These are phyloP conservation scores for Metschnikowia borealis DNA, from an alignment of 805 yeast species.

Conservation along the genomic window DNA sequence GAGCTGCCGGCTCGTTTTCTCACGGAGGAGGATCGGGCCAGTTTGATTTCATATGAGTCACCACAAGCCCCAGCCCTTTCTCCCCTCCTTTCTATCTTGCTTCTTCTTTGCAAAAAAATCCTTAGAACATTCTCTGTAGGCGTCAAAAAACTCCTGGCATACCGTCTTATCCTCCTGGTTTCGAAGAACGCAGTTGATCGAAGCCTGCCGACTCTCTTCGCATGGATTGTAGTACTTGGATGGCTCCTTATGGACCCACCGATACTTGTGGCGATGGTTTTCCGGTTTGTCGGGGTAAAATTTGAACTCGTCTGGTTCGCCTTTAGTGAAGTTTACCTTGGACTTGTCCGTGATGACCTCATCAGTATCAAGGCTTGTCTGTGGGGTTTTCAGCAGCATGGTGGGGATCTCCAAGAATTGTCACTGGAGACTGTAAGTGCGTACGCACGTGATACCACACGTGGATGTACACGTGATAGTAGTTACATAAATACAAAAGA, in stretches of 20 bases:
- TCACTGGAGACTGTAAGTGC: background rate
- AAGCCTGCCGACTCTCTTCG: constrained; percentile 82
- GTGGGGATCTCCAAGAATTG: background rate
- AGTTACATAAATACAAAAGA: too few species aligned
- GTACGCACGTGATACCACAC: background rate
- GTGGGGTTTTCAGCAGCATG: background rate
- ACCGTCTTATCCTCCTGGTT: constrained; percentile 64
- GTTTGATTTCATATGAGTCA: constrained; percentile 9
- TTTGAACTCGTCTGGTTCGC: constrained; percentile 49
- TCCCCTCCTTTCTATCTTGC: constrained; percentile 34
- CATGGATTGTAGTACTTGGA: constrained; percentile 92
- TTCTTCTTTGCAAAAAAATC: constrained; percentile 39
- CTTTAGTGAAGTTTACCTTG: constrained; percentile 54
- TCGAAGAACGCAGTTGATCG: constrained; percentile 75
- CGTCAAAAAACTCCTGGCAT: constrained; percentile 79
- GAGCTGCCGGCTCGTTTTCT: constrained; percentile 2
- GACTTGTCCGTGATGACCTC: constrained; percentile 31
- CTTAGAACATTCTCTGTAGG: constrained; percentile 75
- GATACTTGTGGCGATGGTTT: constrained; percentile 58
- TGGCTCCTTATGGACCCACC: constrained; percentile 72
- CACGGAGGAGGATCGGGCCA: constrained; percentile 1
- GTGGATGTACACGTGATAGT: too few species aligned
- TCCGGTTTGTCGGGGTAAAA: constrained; percentile 89
- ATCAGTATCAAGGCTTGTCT: constrained; percentile 17
- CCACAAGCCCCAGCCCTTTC: constrained; percentile 44